Evolutionary conservation across 202 grass and related monocot species (phyloP), one percentile per base, ranked within the genome.

Genomic region (Zoysia matrella): DNA sequence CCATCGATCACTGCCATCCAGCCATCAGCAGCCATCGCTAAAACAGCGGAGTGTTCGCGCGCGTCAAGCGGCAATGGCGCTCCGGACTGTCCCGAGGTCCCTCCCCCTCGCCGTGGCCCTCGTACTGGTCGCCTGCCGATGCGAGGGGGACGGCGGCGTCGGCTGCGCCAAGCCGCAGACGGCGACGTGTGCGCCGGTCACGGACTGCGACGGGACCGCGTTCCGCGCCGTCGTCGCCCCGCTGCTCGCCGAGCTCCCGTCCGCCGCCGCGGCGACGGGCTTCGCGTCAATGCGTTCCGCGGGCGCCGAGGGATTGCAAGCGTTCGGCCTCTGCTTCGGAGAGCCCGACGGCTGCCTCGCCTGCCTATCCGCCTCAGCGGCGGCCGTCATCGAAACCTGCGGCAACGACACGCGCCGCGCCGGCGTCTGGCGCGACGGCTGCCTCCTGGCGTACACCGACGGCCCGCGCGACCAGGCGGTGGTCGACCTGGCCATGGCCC

Each of bases 171-270:
- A 11, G 5, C 22, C 49, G 30, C 48, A 11, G 53, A 3, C 8
- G 48, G 49, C 50, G 69, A 7, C 69, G 54, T 11, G 54, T 3
- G 5, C 6, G 51, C 52, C 3, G 11, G 2, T 13, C 53, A 13
- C 7, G 22, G 3, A 4, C 2, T 18, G 7, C 60, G 47, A 41
- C 12, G 60, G 18, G 16, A 12, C 75, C 12, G 47, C 12, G 46
- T 50, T 65, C 74, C 74, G 60, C 22, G 74, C 47, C 60, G 5
- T 6, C 74, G 22, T 65, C 12, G 58, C 11, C 6, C 60, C 46
- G 47, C 74, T 52, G 47, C 74, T 77, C 47, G 47, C 60, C 74
- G 74, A 46, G 60, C 74, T 77, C 47, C 75, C 75, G 3, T 42
- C 60, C 74, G 45, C 74, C 18, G 58, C 74, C 3, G 57, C 74